These are phyloP conservation scores for Ananas comosus DNA, from an alignment of 176 grass and related monocot genomes.

Conservation along the genomic window DNA sequence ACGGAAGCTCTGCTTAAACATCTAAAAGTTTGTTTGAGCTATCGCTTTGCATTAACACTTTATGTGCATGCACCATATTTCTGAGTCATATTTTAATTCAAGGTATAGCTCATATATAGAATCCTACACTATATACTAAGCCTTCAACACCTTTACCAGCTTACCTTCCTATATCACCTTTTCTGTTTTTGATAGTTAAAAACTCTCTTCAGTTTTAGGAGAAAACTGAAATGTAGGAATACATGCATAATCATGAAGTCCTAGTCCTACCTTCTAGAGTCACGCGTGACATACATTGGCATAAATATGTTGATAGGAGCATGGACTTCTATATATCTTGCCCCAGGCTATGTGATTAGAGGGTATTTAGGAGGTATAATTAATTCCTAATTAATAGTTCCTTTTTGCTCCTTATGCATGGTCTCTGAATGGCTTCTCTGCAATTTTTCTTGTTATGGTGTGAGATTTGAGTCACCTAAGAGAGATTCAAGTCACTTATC, in stretches of 20 bases:
- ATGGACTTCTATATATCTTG: neutral
- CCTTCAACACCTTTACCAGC: neutral
- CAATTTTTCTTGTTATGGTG: neutral
- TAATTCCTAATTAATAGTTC: neutral
- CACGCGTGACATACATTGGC: constrained; percentile 8
- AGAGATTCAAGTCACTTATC: no score
- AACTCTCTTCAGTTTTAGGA: constrained; percentile 5
- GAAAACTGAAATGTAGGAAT: constrained; percentile 11
- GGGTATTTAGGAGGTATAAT: constrained; percentile 6
- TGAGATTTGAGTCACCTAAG: no score
- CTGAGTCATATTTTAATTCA: neutral
- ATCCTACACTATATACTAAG: neutral
- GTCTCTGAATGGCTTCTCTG: neutral
- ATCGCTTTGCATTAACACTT: neutral
- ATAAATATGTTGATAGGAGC: constrained; percentile 16
- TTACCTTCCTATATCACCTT: neutral
- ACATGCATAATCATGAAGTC: neutral
- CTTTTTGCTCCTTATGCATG: neutral
- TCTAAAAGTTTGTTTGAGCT: neutral
- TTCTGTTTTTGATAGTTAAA: neutral
- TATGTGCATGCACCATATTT: neutral
- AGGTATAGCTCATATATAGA: neutral
- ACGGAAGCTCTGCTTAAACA: neutral
- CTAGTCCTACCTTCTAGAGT: constrained; percentile 13
- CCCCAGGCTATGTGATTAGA: neutral